These are phyloP conservation scores for Hypoxylon lienhwacheense DNA, from an alignment of 495 filamentous ascomycete genomes.

Conservation along the genomic window DNA sequence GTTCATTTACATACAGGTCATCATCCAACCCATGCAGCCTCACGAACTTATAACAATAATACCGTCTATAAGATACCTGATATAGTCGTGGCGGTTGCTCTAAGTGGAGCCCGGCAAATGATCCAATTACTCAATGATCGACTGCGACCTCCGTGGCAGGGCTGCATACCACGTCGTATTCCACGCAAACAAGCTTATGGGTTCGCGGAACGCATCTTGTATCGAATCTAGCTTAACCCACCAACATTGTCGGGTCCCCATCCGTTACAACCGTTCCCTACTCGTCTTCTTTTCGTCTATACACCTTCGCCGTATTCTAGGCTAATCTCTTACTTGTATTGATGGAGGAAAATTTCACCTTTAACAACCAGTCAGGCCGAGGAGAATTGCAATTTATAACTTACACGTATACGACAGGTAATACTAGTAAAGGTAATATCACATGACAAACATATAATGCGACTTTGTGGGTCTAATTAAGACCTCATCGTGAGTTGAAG, in stretches of 20 bases:
- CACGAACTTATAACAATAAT: too few relatives aligned
- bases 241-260: constrained; percentile 16
- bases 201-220: constrained; percentile 43
- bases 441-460: constrained; percentile 14
- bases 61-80: background rate
- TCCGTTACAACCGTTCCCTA: background rate
- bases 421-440: background rate
- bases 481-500: background rate
- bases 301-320: background rate
- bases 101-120: constrained; percentile 36
- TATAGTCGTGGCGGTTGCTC: constrained; percentile 10
- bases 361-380: background rate
- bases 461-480: background rate
- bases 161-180: constrained; percentile 37
- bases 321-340: background rate
- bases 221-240: constrained; percentile 34
- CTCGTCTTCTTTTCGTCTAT: constrained; percentile 4
- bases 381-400: too few relatives aligned
- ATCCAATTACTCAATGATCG: constrained; percentile 31
- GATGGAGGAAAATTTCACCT: background rate
- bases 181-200: constrained; percentile 38
- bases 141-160: constrained; percentile 40
- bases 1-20: background rate
- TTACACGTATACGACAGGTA: background rate
- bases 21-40: constrained; percentile 8